Base-by-base conservation (phyloP, 805 yeast species). In the Starmerella kuoi region DNA sequence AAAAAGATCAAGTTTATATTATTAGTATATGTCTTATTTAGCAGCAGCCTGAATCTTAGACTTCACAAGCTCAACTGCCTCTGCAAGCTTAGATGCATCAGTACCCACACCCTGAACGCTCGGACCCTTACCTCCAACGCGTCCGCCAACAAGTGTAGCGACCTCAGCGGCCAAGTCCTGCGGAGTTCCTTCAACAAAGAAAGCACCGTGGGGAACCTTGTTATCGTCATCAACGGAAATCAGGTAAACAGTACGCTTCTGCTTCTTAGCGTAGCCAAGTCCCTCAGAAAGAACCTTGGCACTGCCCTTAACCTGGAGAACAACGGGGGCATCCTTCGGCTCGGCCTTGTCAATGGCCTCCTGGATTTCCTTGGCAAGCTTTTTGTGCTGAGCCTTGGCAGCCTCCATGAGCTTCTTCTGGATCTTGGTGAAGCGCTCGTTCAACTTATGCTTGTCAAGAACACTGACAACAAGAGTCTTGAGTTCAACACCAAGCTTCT, bases 101-200 rank as follows among this genome's bases (percentile, higher is more conserved):
- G 79, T 84, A 55, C 98, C 98, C 77, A 85, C 81, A 64, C 99
- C 99, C 68, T 91, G 98, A 54, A 85, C 84, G 42, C 87, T 77
- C 52, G 85, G 83, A 50, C 95, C 97, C 66, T 85, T 91, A 63
- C 99, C 99, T 66, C 99, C 99, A 45, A 95, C 93, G 63, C 81
- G 85, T 63, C 99, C 99, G 51, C 98, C 99, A 54, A 91, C 76
- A 55, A 70, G 67, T 28, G 67, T 64, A 35, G 87, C 68, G 34
- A 82, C 97, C 43, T 72, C 65, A 40, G 70, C 63, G 25, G 93
- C 93, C 52, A 86, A 70, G 23, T 74, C 86, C 44, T 78, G 71
- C 40, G 93, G 87, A 50, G 79, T 72, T 52, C 86, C 86, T 50
- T 79, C 65, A 31, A 86, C 82, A 38, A 91, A 69, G 65, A 77